A percentile compares a stretch with the other conserved stretches of the same genome.
Conservation (phyloP, 2,329 filamentous ascomycete species). For the Phoma sp. region DNA sequence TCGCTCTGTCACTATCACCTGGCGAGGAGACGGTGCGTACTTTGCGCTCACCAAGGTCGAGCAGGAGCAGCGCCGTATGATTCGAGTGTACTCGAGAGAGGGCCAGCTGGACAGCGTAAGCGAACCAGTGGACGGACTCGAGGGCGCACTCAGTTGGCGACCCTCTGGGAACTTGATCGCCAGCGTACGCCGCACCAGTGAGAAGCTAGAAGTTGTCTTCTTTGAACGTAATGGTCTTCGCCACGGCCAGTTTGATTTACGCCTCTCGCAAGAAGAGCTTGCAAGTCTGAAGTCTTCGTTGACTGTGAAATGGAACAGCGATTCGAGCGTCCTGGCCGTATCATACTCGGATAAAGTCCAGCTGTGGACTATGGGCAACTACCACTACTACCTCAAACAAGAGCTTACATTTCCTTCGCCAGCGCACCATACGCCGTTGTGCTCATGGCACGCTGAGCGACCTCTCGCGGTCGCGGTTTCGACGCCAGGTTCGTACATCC, state of each 20-base stretch:
- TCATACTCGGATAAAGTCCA: slow-evolving; percentile 77
- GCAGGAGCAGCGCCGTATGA: slow-evolving; percentile 71
- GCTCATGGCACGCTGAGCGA: slow-evolving; percentile 84
- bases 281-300: slow-evolving; percentile 64
- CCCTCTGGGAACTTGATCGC: slow-evolving; percentile 90
- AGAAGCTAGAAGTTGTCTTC: slow-evolving; percentile 83
- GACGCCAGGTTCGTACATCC: slow-evolving; percentile 28
- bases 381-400: slow-evolving; percentile 97
- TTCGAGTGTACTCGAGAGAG: slow-evolving; percentile 89
- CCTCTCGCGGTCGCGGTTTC: slow-evolving; percentile 70
- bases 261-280: slow-evolving; percentile 66
- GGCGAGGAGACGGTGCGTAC: slow-evolving; percentile 92
- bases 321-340: slow-evolving; percentile 91
- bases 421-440: slow-evolving; percentile 22
- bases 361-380: slow-evolving; percentile 96
- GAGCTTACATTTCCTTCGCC: slow-evolving; percentile 62
- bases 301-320: slow-evolving; percentile 82
- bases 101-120: slow-evolving; percentile 91
- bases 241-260: slow-evolving; percentile 91
- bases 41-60: slow-evolving; percentile 86
- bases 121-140: slow-evolving; percentile 92
- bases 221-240: slow-evolving; percentile 97
- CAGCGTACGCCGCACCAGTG: slow-evolving; percentile 74
- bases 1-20: slow-evolving; percentile 75
- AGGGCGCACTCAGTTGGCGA: slow-evolving; percentile 86